Conservation (phyloP, 148 eudicot genomes). For the Rhododendron molle region DNA sequence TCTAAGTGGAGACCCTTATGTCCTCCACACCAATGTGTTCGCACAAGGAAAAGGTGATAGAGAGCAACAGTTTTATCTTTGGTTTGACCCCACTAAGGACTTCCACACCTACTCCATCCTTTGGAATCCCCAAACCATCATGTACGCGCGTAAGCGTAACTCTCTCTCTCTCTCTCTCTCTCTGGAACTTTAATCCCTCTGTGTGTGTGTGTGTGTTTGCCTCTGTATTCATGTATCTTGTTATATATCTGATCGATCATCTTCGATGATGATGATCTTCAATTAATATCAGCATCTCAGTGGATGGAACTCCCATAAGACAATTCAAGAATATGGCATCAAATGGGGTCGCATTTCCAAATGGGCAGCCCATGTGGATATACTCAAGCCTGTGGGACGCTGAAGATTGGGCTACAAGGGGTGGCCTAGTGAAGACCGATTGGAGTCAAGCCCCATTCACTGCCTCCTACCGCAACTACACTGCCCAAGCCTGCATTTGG, state of each 20-base stretch:
- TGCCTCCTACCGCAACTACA: background rate
- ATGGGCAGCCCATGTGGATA: conserved; percentile 4
- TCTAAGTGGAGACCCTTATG: conserved; percentile 8
- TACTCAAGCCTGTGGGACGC: conserved; percentile 13
- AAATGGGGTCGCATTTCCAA: background rate
- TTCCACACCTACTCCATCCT: conserved; percentile 13
- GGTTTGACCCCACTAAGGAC: conserved; percentile 2
- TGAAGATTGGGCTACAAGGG: background rate
- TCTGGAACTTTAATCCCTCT: no score
- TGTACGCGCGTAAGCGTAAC: background rate
- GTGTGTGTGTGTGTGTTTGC: no score
- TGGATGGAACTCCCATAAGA: conserved; percentile 6
- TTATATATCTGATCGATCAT: no score
- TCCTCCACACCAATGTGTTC: conserved; percentile 7
- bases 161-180: background rate
- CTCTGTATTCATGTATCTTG: no score
- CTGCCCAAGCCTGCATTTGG: conserved; percentile 8
- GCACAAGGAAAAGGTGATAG: conserved; percentile 6
- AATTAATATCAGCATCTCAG: background rate
- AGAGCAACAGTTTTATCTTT: conserved; percentile 10
- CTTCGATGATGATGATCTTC: no score
- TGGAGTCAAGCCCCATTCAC: conserved; percentile 7
- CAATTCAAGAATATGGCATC: conserved; percentile 7
- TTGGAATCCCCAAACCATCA: conserved; percentile 5
- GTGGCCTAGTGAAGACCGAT: conserved; percentile 6